A percentile compares a stretch with the other conserved stretches of the same genome.
Evolutionary conservation across 2,329 filamentous ascomycete species (phyloP).

Genomic region (Beauveria pseudobassiana): DNA sequence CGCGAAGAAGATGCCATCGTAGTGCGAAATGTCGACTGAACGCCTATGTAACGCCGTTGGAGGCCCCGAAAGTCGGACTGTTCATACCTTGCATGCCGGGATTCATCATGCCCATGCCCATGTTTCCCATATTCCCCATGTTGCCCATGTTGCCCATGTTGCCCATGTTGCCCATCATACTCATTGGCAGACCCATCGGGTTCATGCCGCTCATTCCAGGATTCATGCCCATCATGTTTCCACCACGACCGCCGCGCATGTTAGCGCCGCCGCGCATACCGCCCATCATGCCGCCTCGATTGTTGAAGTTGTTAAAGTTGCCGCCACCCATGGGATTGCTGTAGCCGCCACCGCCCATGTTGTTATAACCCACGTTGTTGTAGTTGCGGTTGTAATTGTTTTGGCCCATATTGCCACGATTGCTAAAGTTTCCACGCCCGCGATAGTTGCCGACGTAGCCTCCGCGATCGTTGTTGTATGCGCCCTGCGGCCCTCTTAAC

Average conservation of each 20-base stretch:
- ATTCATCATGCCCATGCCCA: constrained; percentile 26
- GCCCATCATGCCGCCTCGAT: constrained; percentile 39
- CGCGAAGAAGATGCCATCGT: background rate
- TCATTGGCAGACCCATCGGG: constrained; percentile 36
- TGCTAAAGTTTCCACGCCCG: constrained; percentile 42
- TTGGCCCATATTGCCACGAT: constrained; percentile 43
- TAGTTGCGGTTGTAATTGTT: constrained; percentile 37
- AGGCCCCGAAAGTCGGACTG: constrained; percentile 14
- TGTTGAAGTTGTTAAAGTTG: constrained; percentile 44
- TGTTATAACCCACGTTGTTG: constrained; percentile 32
- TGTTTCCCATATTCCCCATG: constrained; percentile 32
- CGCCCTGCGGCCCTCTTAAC: constrained; percentile 43
- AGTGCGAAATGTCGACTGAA: constrained; percentile 15
- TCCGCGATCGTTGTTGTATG: constrained; percentile 43
- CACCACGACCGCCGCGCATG: constrained; percentile 43
- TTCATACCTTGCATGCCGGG: constrained; percentile 29
- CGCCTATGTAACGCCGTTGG: constrained; percentile 37
- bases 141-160: constrained; percentile 24
- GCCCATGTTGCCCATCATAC: constrained; percentile 46
- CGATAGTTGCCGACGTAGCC: constrained; percentile 42
- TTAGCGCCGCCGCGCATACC: constrained; percentile 41
- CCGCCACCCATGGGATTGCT: constrained; percentile 46
- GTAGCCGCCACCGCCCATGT: constrained; percentile 37
- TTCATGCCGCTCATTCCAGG: constrained; percentile 23
- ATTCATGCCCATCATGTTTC: constrained; percentile 40